These are phyloP conservation scores for Cladosporium oxysporum DNA, from an alignment of 2,329 filamentous ascomycete species.

Conservation along the genomic window DNA sequence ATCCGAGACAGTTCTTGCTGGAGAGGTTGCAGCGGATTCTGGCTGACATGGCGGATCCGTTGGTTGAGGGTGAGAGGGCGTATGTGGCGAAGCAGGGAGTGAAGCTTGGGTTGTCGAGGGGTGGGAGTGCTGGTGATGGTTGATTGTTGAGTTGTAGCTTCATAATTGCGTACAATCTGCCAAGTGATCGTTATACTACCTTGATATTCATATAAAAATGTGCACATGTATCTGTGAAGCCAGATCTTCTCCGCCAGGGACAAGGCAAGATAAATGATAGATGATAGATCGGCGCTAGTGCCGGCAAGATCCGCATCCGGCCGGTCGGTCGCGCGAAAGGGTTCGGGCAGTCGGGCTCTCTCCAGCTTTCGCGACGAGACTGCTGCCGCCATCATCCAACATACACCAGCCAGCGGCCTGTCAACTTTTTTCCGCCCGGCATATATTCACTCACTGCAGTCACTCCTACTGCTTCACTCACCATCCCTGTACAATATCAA, in stretches of 20 bases:
- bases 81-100: background rate
- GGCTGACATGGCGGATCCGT: slow-evolving; percentile 18
- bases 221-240: background rate
- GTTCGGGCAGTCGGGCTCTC: background rate
- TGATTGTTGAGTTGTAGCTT: background rate
- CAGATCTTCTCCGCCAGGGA: background rate
- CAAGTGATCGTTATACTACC: background rate
- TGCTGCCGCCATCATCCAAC: slow-evolving; percentile 10
- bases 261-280: background rate
- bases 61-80: slow-evolving; percentile 4
- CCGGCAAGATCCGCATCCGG: background rate
- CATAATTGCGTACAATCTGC: background rate
- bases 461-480: background rate
- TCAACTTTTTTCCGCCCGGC: slow-evolving; percentile 25
- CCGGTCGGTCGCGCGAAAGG: background rate
- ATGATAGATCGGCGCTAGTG: background rate
- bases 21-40: slow-evolving; percentile 23
- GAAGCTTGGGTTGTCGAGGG: background rate
- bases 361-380: slow-evolving; percentile 12
- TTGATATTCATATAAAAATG: too few species aligned
- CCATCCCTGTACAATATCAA: background rate
- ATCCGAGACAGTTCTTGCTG: slow-evolving; percentile 22
- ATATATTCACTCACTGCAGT: background rate
- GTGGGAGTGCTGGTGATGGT: background rate
- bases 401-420: slow-evolving; percentile 23